phyloP scores from a whole-genome alignment of 1,139 yeast species.

The Hyphopichia wangnamkhiaoensis region DNA sequence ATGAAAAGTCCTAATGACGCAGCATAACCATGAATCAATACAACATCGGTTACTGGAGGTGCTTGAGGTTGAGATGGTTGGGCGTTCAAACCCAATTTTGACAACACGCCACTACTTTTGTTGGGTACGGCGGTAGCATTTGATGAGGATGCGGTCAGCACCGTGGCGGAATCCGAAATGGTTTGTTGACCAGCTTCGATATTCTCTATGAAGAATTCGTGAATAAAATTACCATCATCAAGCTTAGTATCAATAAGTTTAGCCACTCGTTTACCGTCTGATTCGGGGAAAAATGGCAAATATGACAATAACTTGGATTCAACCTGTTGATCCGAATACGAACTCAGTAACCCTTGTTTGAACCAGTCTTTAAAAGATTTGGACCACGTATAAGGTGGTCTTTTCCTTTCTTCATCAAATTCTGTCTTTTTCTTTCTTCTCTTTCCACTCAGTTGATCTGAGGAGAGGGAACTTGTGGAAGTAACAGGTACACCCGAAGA shows the following conservation, averaged over 20 bases:
- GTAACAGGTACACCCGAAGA: no score
- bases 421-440: constrained; percentile 10
- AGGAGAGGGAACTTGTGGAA: no score
- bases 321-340: constrained; percentile 28
- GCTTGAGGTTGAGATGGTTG: constrained; percentile 8
- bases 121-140: not conserved
- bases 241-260: constrained; percentile 51
- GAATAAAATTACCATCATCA: constrained; percentile 49
- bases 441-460: no score
- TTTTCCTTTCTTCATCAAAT: constrained; percentile 17
- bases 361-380: constrained; percentile 42
- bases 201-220: constrained; percentile 55
- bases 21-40: constrained; percentile 49
- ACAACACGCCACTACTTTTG: not conserved
- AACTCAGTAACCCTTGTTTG: constrained; percentile 26
- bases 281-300: constrained; percentile 60
- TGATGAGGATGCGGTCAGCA: not conserved
- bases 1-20: constrained; percentile 48
- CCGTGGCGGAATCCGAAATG: no score
- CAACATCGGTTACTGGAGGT: constrained; percentile 31
- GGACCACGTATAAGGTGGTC: constrained; percentile 27
- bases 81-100: not conserved
- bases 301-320: constrained; percentile 41
- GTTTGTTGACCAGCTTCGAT: constrained; percentile 16
- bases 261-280: constrained; percentile 53